Evolutionary conservation across 2,329 filamentous ascomycete genomes (phyloP).

Genomic region (Apiospora aurea): DNA sequence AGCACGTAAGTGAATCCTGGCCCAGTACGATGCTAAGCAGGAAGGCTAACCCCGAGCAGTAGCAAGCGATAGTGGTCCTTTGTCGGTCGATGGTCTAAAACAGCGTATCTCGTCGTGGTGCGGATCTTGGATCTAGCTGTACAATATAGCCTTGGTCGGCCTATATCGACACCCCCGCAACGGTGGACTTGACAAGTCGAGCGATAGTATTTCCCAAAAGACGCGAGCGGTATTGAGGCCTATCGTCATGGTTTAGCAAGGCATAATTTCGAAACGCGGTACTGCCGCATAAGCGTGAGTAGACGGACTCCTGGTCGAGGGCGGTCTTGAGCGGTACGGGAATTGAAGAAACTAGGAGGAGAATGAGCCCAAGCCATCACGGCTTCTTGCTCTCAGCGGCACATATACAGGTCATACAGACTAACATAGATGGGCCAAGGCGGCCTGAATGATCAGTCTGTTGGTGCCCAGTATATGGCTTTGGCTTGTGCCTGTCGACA

Average conservation of each 20-base stretch:
- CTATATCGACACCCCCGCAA: background rate
- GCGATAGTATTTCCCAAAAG: slow-evolving; percentile 1
- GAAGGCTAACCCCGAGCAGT: background rate
- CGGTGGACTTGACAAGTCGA: slow-evolving; percentile 5
- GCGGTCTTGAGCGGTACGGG: slow-evolving; percentile 13
- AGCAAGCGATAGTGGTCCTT: slow-evolving; percentile 1
- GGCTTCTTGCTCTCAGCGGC: slow-evolving; percentile 2
- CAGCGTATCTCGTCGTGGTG: background rate
- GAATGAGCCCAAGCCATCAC: background rate
- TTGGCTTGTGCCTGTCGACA: slow-evolving; percentile 15
- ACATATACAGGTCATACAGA: slow-evolving; percentile 7
- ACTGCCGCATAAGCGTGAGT: background rate
- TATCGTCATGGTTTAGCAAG: background rate
- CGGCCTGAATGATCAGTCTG: background rate
- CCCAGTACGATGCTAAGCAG: background rate
- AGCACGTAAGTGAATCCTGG: slow-evolving; percentile 70
- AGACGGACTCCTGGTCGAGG: slow-evolving; percentile 4
- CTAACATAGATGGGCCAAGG: background rate
- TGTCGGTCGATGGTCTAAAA: background rate
- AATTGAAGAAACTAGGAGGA: slow-evolving; percentile 7
- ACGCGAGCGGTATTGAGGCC: slow-evolving; percentile 3
- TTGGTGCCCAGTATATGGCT: background rate
- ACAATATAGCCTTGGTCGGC: slow-evolving; percentile 16
- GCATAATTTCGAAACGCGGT: slow-evolving; percentile 15
- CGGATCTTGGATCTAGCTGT: slow-evolving; percentile 3